Base-by-base conservation (phyloP, 1,284 basidiomycete genomes). In the Phylloboletellus chloephorus region DNA sequence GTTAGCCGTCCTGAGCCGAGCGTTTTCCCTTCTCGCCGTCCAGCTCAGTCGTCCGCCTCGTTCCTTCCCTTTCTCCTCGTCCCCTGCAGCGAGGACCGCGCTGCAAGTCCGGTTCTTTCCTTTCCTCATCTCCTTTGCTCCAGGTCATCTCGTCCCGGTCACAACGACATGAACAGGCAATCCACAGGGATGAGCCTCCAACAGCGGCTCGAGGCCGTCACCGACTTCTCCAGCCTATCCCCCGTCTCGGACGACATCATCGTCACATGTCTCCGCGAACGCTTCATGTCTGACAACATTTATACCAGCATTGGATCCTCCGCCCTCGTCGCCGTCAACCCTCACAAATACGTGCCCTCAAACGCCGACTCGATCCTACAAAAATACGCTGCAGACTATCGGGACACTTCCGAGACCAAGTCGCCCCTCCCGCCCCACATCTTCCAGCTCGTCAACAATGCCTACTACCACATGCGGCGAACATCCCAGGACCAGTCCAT, bases 381-480 rank as follows among this genome's bases (percentile, higher is more conserved):
- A 64, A 84, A 88, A 58, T 95, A 95, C 58, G 82, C 88, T 4
- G 71, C 81, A 22, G 78, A 88, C 50, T 87, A 87, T 55, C 69
- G 80, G 24, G 76, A 84, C 52, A 76, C 76, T 2, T 68, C 69
- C 2, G 74, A 75, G 48, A 69, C 74, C 50, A 75, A 68, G 55
- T 59, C 71, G 38, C 54, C 54, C 5, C 68, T 84, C 0, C 76
- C 79, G 0, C 88, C 88, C 2, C 90, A 93, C 58, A 82, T 98
- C 41, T 98, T 95, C 64, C 82, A 90, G 49, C 73, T 89, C 26
- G 88, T 89, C 6, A 85, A 92, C 59, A 85, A 88, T 67, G 85
- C 90, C 9, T 98, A 96, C 68, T 97, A 93, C 64, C 92, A 98
- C 67, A 97, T 98, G 92, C 75, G 82, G 37, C 73, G 95, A 51